Evolutionary conservation across 495 filamentous ascomycete genomes (phyloP), one percentile per base, ranked within the genome.

Genomic region (Echria macrotheca): DNA sequence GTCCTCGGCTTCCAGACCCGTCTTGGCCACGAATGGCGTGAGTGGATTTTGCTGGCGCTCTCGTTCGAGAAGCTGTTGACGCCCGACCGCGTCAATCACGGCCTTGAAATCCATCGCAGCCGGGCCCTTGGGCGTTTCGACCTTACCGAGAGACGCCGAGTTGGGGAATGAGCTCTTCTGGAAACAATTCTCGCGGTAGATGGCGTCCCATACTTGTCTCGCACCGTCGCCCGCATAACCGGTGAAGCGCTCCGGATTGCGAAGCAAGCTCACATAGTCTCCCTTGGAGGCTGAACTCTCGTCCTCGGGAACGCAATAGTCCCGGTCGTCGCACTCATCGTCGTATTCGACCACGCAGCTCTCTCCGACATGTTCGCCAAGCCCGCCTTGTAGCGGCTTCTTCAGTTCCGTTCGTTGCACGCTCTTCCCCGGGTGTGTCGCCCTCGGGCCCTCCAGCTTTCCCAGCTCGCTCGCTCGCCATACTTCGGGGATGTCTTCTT

Each of bases 131-230:
- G 78, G 71, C 17, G 67, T 50, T 18, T 73, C 54, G 28, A 49
- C 55, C 41, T 54, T 53, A 1, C 70, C 70, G 5, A 75, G 59
- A 44, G 65, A 62, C 33, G 74, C 69, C 11, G 73, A 74, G 26
- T 70, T 63, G 3, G 77, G 75, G 60, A 79, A 74, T 9, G 72
- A 72, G 54, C 73, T 78, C 66, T 82, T 86, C 61, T 89, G 81
- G 68, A 98, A 98, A 63, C 93, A 98, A 65, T 98, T 98, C 66
- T 98, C 93, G 18, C 87, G 78, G 68, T 98, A 98, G 49, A 98
- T 91, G 14, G 93, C 86, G 64, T 95, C 84, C 93, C 93, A 98
- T 18, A 98, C 89, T 63, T 89, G 85, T 62, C 82, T 78, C 18
- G 91, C 81, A 8, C 88, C 84, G 44, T 79, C 75, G 38, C 94